Base-by-base conservation (phyloP, 2,329 filamentous ascomycete genomes). In the Coniochaeta pulveracea region DNA sequence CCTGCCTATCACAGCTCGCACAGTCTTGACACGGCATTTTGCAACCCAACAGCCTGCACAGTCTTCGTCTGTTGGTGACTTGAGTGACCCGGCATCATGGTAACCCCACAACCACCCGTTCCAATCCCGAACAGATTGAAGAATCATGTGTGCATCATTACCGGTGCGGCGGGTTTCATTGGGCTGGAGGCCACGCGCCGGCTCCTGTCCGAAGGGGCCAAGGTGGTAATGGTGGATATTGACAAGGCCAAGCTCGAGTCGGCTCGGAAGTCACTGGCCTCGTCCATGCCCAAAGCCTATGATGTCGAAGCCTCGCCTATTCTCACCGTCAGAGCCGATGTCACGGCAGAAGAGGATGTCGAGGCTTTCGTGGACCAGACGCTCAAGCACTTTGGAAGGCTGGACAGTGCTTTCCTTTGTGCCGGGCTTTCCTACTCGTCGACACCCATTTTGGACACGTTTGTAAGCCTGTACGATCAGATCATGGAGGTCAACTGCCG, bases 401-500 rank as follows among this genome's bases (percentile, higher is more conserved):
- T 42, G 7, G 40, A 42, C 32, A 32, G 34, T 26, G 36, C 36
- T 11, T 38, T 40, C 15, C 34, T 40, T 23, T 37, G 35, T 19
- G 40, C 36, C 6, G 40, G 38, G 10, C 32, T 39, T 26, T 36
- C 30, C 10, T 37, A 39, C 25, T 10, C 41, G 10, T 51, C 51
- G 25, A 48, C 43, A 8, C 50, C 46, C 31, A 40, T 58, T 19
- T 46, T 57, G n/a, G 55, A 58, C 21, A 54, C 51, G 8, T 48
- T 41, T 9, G 52, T 48, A 27, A 50, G 55, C 21, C 47, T 50
- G 15, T 58, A 49, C 34, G 51, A 58, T 23, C 43, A 43, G 24
- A 45, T 58, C 12, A 58, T 58, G 49, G 37, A 42, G 9, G 46
- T 54, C 12, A 58, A 59, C 28, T 50, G 52, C 12, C 55, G 49